Evolutionary conservation across 1,284 basidiomycete species (phyloP).

Genomic region (Exobasidium cylindrosporum): DNA sequence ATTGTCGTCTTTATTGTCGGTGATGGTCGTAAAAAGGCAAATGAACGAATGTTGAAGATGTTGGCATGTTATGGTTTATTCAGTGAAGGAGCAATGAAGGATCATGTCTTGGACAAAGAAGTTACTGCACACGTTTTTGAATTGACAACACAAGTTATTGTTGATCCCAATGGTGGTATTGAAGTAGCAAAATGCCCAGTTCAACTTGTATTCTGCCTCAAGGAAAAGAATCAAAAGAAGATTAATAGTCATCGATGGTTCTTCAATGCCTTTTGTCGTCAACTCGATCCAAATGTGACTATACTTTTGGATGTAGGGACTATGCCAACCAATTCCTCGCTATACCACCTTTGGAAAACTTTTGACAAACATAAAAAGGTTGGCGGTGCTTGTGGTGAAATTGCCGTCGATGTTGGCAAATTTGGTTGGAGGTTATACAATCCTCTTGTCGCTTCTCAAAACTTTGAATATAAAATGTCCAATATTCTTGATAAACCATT

Average conservation of each 20-base stretch:
- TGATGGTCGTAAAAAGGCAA: constrained; percentile 23
- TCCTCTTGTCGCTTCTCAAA: constrained; percentile 66
- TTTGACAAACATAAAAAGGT: constrained; percentile 91
- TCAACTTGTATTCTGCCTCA: constrained; percentile 25
- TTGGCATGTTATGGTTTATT: constrained; percentile 19
- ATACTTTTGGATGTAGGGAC: constrained; percentile 91
- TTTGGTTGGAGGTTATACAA: constrained; percentile 73
- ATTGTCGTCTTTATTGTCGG: constrained; percentile 21
- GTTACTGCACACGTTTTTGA: constrained; percentile 24
- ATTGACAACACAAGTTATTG: constrained; percentile 21
- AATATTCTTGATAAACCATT: constrained; percentile 93
- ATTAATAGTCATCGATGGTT: constrained; percentile 51
- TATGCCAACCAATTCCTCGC: constrained; percentile 73
- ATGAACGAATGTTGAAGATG: constrained; percentile 20
- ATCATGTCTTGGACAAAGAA: constrained; percentile 21
- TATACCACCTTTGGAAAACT: constrained; percentile 90
- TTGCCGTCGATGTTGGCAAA: constrained; percentile 86
- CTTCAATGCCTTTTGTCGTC: constrained; percentile 40
- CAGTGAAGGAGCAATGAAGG: constrained; percentile 16
- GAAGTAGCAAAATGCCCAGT: constrained; percentile 18
- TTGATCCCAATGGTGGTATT: constrained; percentile 16
- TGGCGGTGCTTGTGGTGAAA: constrained; percentile 91
- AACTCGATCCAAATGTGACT: constrained; percentile 77
- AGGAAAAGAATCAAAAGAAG: constrained; percentile 40
- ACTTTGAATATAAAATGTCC: constrained; percentile 71